Base-by-base conservation (phyloP, 2,329 filamentous ascomycete species). In the Fusarium sp. region DNA sequence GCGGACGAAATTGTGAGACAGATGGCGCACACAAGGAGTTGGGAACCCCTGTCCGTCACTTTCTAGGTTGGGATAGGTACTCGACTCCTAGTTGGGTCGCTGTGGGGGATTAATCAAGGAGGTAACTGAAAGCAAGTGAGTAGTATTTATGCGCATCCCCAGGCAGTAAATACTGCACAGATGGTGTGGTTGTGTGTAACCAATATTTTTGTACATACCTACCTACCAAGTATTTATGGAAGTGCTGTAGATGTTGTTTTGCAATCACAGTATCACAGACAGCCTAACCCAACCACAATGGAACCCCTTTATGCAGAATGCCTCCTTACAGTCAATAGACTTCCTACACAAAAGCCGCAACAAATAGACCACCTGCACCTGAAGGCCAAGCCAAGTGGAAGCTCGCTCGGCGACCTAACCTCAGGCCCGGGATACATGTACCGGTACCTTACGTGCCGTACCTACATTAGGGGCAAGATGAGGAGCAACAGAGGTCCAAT, bases 401-500 rank as follows among this genome's bases (percentile, higher is more conserved):
- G 39, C 47, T 53, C 33, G 33, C 25, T 31, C 40, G 35, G n/a
- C 29, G 39, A 48, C 51, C 20, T 60, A 45, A 35, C 33, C 9
- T 35, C 33, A 17, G 15, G 33, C 33, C 17, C 18, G 21, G 63
- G 63, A 61, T 69, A 25, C 48, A 54, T 36, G 29, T 53, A 48
- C 50, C 15, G 35, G 31, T 53, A 48, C 51, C 18, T 50, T n/a
- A 52, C 21, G 49, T 57, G 42, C 60, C 42, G 60, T 69, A 70
- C 66, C 66, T 69, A 69, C 67, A 69, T 69, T 69, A 69, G 66
- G 66, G 66, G 66, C 60, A 54, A 63, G 50, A 69, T 64, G 43
- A 63, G 66, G 66, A 69, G 57, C 66, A 55, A 43, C 66, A 61
- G 40, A 52, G 39, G 27, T 31, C 66, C 49, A 58, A 63, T 63